phyloP scores from a whole-genome alignment of 169 alveolate species.

The Eimeria maxima region DNA sequence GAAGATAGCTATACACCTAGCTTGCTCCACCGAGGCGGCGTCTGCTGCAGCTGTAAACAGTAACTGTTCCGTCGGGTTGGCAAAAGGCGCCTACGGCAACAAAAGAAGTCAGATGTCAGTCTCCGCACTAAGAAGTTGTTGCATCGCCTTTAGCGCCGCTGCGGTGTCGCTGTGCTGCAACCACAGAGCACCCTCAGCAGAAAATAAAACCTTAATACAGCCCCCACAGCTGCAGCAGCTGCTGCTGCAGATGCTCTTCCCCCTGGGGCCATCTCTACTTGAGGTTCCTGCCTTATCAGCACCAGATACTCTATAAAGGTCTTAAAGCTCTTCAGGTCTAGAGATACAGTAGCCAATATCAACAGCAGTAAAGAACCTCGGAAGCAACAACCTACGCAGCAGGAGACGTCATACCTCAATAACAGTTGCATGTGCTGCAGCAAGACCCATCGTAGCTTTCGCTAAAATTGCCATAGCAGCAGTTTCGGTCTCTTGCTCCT shows the following conservation, averaged over 20 bases:
- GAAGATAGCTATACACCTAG: background rate
- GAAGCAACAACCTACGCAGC: background rate
- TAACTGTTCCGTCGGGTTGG: background rate
- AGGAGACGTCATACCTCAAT: slow-evolving; percentile 3
- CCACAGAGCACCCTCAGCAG: background rate
- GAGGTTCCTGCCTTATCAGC: background rate
- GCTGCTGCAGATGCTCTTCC: background rate
- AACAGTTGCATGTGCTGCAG: slow-evolving; percentile 51
- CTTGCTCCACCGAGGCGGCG: background rate
- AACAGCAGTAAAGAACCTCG: background rate
- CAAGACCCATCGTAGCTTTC: slow-evolving; percentile 46
- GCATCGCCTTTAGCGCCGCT: slow-evolving; percentile 24
- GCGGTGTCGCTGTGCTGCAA: slow-evolving; percentile 48
- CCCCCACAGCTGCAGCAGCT: background rate
- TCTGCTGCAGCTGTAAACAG: background rate
- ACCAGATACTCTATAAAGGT: background rate
- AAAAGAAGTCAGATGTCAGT: background rate
- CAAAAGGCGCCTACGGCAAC: background rate
- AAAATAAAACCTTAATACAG: background rate
- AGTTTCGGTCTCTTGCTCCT: slow-evolving; percentile 35
- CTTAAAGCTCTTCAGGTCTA: background rate
- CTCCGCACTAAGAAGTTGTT: slow-evolving; percentile 11
- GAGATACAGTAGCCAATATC: background rate
- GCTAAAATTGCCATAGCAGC: slow-evolving; percentile 47
- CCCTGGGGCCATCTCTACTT: background rate